Conservation (phyloP, 2,329 filamentous ascomycete genomes). For the Blastomyces percursus region DNA sequence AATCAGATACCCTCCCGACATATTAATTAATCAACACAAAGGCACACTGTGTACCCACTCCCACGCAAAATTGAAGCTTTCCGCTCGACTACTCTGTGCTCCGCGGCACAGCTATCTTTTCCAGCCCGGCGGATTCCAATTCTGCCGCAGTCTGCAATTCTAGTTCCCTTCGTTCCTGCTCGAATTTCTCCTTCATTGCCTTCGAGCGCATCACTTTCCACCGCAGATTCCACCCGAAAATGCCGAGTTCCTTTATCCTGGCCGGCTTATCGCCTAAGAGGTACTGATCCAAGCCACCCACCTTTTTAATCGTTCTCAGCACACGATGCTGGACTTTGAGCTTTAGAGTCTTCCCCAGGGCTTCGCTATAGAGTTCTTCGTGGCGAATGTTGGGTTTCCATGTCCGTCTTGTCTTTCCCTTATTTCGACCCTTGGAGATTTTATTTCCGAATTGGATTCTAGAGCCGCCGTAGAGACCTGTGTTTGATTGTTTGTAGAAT, state of each 20-base stretch:
- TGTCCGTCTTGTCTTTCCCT: constrained; percentile 38
- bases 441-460: constrained; percentile 41
- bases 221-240: constrained; percentile 79
- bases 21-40: neutral
- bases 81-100: constrained; percentile 16
- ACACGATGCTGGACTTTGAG: constrained; percentile 38
- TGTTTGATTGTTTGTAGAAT: constrained; percentile 37
- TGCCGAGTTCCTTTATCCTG: constrained; percentile 74
- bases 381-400: constrained; percentile 41
- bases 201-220: constrained; percentile 81
- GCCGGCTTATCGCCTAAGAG: constrained; percentile 67
- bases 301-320: constrained; percentile 57
- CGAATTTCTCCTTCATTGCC: constrained; percentile 55
- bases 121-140: constrained; percentile 32
- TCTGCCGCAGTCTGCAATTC: constrained; percentile 46
- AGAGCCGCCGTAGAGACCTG: constrained; percentile 38
- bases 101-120: constrained; percentile 14
- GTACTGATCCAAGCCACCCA: constrained; percentile 85
- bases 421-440: constrained; percentile 39
- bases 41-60: neutral
- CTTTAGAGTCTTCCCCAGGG: constrained; percentile 32
- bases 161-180: constrained; percentile 51
- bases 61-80: neutral
- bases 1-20: neutral
- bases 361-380: constrained; percentile 38